Conservation (phyloP, 2,329 filamentous ascomycete genomes). For the Pyrenochaeta sp. region DNA sequence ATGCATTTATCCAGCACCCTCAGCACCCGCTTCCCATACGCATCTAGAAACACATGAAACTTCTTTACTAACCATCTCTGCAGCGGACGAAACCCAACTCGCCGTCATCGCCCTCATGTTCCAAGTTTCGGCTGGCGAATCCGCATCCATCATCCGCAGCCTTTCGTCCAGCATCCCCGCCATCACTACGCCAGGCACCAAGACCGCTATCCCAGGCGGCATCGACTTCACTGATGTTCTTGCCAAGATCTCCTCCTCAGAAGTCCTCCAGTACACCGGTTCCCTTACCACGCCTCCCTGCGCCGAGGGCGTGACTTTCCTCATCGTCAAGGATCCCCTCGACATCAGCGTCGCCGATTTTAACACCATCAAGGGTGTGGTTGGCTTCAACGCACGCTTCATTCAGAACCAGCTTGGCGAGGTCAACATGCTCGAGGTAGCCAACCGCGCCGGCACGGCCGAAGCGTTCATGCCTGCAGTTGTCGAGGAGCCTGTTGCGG, state of each 20-base stretch:
- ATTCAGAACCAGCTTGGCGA: slow-evolving; percentile 59
- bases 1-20: not conserved
- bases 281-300: slow-evolving; percentile 71
- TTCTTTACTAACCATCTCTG: too few species aligned
- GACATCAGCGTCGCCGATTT: slow-evolving; percentile 59
- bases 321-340: slow-evolving; percentile 59
- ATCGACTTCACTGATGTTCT: slow-evolving; percentile 56
- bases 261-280: slow-evolving; percentile 62
- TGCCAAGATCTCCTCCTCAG: slow-evolving; percentile 46
- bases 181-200: slow-evolving; percentile 51
- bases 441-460: slow-evolving; percentile 10
- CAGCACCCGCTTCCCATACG: slow-evolving; percentile 3
- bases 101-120: slow-evolving; percentile 54
- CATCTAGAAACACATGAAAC: not conserved
- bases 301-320: slow-evolving; percentile 63
- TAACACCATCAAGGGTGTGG: slow-evolving; percentile 60
- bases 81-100: slow-evolving; percentile 45
- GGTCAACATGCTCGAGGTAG: slow-evolving; percentile 52
- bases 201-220: slow-evolving; percentile 33
- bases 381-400: slow-evolving; percentile 64
- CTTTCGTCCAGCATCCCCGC: slow-evolving; percentile 46
- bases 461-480: slow-evolving; percentile 2
- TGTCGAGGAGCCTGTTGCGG: not conserved
- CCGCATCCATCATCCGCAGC: slow-evolving; percentile 38
- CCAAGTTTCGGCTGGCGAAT: slow-evolving; percentile 47